These are phyloP conservation scores for Suhomyces coccinellae DNA, from an alignment of 1,139 yeast genomes.

Conservation along the genomic window DNA sequence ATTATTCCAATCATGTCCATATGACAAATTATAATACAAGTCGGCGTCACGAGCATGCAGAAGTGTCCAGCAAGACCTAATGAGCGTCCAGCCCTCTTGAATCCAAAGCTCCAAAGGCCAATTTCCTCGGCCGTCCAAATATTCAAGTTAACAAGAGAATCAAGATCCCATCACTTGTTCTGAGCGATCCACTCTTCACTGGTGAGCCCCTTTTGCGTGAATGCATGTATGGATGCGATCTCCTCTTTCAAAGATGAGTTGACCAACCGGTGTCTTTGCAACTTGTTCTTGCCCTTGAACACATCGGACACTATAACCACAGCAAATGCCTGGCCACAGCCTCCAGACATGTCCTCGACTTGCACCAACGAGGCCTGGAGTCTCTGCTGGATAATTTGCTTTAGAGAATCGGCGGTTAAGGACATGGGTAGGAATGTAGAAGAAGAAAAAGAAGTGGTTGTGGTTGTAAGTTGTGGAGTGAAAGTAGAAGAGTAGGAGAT, in stretches of 20 bases:
- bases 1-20: too few relatives aligned
- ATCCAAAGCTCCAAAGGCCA: too few relatives aligned
- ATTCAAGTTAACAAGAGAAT: too few relatives aligned
- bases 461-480: neutral
- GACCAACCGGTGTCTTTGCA: conserved; percentile 84
- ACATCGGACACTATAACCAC: conserved; percentile 74
- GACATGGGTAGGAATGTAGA: conserved; percentile 24
- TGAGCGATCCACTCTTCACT: conserved; percentile 66
- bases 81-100: too few relatives aligned
- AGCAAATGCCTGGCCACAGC: conserved; percentile 87
- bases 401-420: conserved; percentile 48
- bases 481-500: neutral
- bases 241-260: conserved; percentile 78
- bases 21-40: too few relatives aligned
- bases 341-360: conserved; percentile 76
- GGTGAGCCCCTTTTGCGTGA: conserved; percentile 85
- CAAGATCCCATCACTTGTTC: conserved; percentile 22
- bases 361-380: conserved; percentile 55
- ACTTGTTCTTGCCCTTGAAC: conserved; percentile 79
- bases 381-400: conserved; percentile 49
- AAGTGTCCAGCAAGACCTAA: too few relatives aligned
- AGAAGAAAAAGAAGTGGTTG: neutral
- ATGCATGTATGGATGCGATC: conserved; percentile 86
- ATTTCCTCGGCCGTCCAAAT: too few relatives aligned
- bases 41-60: too few relatives aligned